These are phyloP conservation scores for Hordeum marinum DNA, from an alignment of 176 grass and related monocot genomes.

Conservation along the genomic window DNA sequence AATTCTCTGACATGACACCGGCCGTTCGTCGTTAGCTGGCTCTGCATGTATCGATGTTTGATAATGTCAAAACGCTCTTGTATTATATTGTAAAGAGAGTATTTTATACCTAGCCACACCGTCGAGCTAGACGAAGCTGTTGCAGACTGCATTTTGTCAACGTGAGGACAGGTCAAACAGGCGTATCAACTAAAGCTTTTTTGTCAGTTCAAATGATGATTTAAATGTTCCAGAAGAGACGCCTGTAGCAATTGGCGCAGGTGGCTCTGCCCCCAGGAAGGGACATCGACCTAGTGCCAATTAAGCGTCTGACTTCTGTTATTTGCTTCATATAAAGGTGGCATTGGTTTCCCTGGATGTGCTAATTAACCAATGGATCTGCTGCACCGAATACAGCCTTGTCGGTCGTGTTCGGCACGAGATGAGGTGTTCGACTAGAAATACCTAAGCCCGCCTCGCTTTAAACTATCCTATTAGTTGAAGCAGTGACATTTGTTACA, in stretches of 20 bases:
- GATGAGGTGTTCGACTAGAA: not conserved
- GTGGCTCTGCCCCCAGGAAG: conserved; percentile 24
- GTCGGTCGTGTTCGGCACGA: not conserved
- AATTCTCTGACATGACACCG: not conserved
- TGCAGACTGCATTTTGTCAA: conserved; percentile 27
- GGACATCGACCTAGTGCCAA: not conserved
- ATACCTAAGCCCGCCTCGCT: not conserved
- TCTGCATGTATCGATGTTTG: not conserved
- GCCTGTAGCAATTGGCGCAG: conserved; percentile 6
- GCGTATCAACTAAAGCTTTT: not conserved
- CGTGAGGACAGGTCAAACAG: conserved; percentile 9
- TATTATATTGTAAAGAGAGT: no score
- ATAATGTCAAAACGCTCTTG: not conserved
- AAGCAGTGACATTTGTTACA: no score
- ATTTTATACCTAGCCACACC: not conserved
- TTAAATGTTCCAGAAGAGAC: not conserved
- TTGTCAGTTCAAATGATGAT: not conserved
- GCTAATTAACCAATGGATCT: not conserved
- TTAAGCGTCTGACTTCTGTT: not conserved
- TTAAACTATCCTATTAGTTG: not conserved
- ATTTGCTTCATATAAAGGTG: not conserved
- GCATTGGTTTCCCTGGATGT: not conserved
- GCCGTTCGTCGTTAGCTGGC: not conserved
- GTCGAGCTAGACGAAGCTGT: not conserved
- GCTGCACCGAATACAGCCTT: not conserved